A percentile compares a stretch with the other conserved stretches of the same genome.
Evolutionary conservation across 257 asterid genomes (phyloP).

Genomic region (Solanum etuberosum): DNA sequence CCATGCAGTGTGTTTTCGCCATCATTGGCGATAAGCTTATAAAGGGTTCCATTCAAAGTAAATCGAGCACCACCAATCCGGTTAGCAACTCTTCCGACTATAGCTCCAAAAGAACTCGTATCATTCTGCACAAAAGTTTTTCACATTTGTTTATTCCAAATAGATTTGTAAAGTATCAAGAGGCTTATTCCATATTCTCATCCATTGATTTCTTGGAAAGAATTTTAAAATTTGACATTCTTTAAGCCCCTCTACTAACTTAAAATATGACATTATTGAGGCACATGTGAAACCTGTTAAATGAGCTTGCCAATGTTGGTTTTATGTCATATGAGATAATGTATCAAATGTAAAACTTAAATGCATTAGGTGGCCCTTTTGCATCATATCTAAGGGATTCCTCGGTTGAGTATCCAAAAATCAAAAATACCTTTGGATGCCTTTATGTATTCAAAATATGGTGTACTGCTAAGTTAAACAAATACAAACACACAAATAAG

Average conservation of each 20-base stretch:
- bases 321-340: not conserved
- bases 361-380: not conserved
- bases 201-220: not conserved
- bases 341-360: not conserved
- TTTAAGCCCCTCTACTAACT: not conserved
- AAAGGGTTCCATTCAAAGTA: not conserved
- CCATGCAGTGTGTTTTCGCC: slow-evolving; percentile 6
- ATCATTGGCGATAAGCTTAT: not conserved
- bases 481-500: not conserved
- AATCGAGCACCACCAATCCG: slow-evolving; percentile 4
- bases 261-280: not conserved
- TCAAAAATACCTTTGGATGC: not conserved
- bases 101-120: not conserved
- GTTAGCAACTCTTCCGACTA: slow-evolving; percentile 8
- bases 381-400: too few relatives aligned
- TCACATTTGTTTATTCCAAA: not conserved
- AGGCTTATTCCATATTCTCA: not conserved
- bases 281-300: not conserved
- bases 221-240: not conserved
- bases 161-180: not conserved
- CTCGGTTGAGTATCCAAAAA: not conserved
- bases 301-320: not conserved
- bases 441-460: not conserved
- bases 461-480: not conserved
- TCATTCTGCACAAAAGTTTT: slow-evolving; percentile 31